Percentiles rank a stretch among this genome's conserved stretches.
Conservation (phyloP, 495 filamentous ascomycete species). For the Haplographium delicatum region DNA sequence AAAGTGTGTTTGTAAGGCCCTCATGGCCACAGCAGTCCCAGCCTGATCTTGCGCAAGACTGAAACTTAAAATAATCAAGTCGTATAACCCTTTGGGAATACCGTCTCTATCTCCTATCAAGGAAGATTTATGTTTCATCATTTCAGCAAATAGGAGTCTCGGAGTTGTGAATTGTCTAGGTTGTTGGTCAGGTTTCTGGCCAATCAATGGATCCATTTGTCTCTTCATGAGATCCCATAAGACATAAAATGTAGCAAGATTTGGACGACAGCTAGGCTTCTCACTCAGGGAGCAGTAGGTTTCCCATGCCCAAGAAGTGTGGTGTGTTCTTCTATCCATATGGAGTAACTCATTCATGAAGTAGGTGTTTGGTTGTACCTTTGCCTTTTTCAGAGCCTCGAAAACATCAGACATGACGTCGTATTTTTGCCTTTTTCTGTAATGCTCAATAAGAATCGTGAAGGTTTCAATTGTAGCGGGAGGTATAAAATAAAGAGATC, state of each 20-base stretch:
- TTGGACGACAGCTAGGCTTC: constrained; percentile 43
- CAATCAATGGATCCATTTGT: constrained; percentile 41
- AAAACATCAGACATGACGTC: constrained; percentile 52
- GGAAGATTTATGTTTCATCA: constrained; percentile 48
- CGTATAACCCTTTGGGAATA: constrained; percentile 48
- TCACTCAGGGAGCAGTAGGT: constrained; percentile 44
- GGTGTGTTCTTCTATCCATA: constrained; percentile 32
- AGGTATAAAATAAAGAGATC: constrained; percentile 37
- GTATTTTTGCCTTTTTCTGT: constrained; percentile 54
- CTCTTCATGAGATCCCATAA: constrained; percentile 54
- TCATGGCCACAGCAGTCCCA: constrained; percentile 49
- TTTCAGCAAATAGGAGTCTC: constrained; percentile 49
- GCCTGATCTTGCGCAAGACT: constrained; percentile 46
- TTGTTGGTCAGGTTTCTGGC: neutral
- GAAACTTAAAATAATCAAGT: constrained; percentile 53
- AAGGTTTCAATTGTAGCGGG: constrained; percentile 73
- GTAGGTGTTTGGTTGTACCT: constrained; percentile 60
- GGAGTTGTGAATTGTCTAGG: neutral
- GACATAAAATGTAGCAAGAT: constrained; percentile 64
- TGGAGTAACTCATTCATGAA: constrained; percentile 73
- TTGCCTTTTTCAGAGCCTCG: constrained; percentile 48
- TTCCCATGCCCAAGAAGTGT: constrained; percentile 36
- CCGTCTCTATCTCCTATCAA: constrained; percentile 28
- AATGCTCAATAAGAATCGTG: constrained; percentile 66
- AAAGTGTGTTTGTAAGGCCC: constrained; percentile 40